Conservation (phyloP, 495 filamentous ascomycete genomes). For the Aspergillus cavernicola region DNA sequence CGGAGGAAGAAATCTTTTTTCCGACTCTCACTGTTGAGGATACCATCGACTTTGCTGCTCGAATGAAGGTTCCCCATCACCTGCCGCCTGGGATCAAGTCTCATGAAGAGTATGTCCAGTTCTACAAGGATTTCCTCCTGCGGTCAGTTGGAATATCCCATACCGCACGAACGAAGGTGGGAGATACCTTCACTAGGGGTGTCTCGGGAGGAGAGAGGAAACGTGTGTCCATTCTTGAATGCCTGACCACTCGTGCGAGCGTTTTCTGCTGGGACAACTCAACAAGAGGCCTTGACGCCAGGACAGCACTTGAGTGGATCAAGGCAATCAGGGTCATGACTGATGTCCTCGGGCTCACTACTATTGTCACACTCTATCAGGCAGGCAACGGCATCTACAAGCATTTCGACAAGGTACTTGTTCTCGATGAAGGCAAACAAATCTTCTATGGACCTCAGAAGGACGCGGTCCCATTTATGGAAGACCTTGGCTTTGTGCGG, state of each 20-base stretch:
- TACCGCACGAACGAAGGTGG: slow-evolving; percentile 74
- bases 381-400: slow-evolving; percentile 62
- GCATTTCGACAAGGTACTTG: slow-evolving; percentile 63
- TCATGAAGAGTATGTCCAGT: slow-evolving; percentile 46
- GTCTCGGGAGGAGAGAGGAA: slow-evolving; percentile 83
- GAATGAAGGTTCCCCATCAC: slow-evolving; percentile 37
- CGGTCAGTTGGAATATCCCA: slow-evolving; percentile 73
- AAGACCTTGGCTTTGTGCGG: slow-evolving; percentile 58
- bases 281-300: slow-evolving; percentile 59
- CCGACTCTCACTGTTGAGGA: slow-evolving; percentile 66
- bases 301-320: slow-evolving; percentile 55
- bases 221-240: slow-evolving; percentile 66
- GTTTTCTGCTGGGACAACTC: slow-evolving; percentile 63
- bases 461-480: slow-evolving; percentile 63
- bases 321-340: slow-evolving; percentile 47
- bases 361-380: slow-evolving; percentile 56
- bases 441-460: slow-evolving; percentile 58
- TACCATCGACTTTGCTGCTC: slow-evolving; percentile 65
- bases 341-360: slow-evolving; percentile 41
- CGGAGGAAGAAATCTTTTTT: slow-evolving; percentile 71
- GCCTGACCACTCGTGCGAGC: slow-evolving; percentile 58
- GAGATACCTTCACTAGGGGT: slow-evolving; percentile 74
- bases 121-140: slow-evolving; percentile 64
- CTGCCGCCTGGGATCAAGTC: slow-evolving; percentile 37
- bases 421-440: slow-evolving; percentile 61